Conservation (phyloP, 768 basidiomycete species). For the Naematelia aurantialba region DNA sequence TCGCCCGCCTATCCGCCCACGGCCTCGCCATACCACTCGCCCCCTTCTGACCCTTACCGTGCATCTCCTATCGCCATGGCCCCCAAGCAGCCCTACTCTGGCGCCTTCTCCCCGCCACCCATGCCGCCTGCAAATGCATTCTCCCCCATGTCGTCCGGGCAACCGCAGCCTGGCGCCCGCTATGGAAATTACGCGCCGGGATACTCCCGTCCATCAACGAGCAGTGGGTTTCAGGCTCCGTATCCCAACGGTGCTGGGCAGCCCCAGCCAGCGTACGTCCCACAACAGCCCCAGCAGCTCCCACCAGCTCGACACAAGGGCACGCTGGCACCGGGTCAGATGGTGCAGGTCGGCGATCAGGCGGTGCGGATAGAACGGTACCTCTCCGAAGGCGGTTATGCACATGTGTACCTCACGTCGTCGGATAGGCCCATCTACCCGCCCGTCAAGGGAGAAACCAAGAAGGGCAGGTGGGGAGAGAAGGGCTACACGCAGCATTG, state of each 20-base stretch:
- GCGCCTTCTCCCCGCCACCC: constrained; percentile 11
- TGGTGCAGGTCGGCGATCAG: constrained; percentile 75
- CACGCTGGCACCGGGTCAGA: constrained; percentile 63
- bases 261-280: not conserved
- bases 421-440: constrained; percentile 69
- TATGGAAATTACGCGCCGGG: not conserved
- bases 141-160: constrained; percentile 12
- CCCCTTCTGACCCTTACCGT: constrained; percentile 16
- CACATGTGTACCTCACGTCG: constrained; percentile 92
- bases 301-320: constrained; percentile 47
- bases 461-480: constrained; percentile 41
- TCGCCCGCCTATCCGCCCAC: constrained; percentile 6
- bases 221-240: not conserved
- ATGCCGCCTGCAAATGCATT: constrained; percentile 5
- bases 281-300: constrained; percentile 14
- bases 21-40: not conserved
- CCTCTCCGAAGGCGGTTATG: constrained; percentile 96
- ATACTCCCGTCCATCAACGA: not conserved
- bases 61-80: constrained; percentile 8
- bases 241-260: not conserved
- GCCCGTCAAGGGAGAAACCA: constrained; percentile 23
- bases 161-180: not conserved
- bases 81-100: constrained; percentile 17
- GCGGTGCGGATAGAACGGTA: constrained; percentile 89
- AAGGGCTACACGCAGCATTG: constrained; percentile 93